Evolutionary conservation across 2,329 filamentous ascomycete species (phyloP).

Genomic region (Whalleya microplaca): DNA sequence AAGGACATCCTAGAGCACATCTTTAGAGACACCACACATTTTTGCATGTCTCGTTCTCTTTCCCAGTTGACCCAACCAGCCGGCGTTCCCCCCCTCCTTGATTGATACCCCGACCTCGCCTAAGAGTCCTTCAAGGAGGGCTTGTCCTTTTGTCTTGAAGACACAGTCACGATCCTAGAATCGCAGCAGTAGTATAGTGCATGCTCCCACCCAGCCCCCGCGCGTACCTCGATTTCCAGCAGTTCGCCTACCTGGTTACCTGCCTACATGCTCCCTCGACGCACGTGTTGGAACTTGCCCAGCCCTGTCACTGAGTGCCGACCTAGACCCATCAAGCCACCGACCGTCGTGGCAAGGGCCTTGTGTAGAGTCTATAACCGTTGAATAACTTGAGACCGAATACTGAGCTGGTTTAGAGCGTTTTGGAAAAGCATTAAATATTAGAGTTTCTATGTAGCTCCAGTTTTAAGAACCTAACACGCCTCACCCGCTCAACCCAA

Average conservation of each 20-base stretch:
- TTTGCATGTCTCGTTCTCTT: constrained; percentile 9
- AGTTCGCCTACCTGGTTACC: not conserved
- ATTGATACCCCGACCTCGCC: constrained; percentile 9
- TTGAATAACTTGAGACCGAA: constrained; percentile 20
- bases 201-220: constrained; percentile 13
- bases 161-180: constrained; percentile 12
- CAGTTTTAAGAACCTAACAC: not conserved
- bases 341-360: constrained; percentile 6
- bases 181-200: constrained; percentile 19
- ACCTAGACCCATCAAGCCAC: constrained; percentile 25
- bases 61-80: not conserved
- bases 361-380: constrained; percentile 13
- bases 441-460: constrained; percentile 3
- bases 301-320: constrained; percentile 15
- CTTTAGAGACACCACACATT: constrained; percentile 18
- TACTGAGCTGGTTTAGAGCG: constrained; percentile 1
- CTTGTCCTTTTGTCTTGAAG: constrained; percentile 11
- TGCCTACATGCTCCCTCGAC: constrained; percentile 16
- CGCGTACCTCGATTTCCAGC: constrained; percentile 9
- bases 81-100: constrained; percentile 7
- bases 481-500: not conserved
- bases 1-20: constrained; percentile 10
- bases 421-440: not conserved
- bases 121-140: not conserved
- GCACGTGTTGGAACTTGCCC: constrained; percentile 21